These are phyloP conservation scores for Phaseolus lunatus DNA, from an alignment of 306 rosid species.

Conservation along the genomic window DNA sequence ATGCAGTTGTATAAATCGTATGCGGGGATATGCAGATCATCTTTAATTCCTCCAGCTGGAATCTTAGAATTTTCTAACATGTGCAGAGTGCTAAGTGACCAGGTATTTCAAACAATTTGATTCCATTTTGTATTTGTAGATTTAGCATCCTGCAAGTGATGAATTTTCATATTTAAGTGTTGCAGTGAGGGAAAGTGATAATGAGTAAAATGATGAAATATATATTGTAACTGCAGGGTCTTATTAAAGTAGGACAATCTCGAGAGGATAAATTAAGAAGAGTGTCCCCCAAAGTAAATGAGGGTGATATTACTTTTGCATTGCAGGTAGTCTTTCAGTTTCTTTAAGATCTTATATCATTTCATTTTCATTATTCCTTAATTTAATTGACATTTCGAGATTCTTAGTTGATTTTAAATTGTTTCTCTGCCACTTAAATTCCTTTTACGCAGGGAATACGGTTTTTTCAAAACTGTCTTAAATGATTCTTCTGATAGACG, in stretches of 20 bases:
- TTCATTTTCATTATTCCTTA: not conserved
- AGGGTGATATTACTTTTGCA: slow-evolving; percentile 80
- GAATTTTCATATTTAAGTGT: not conserved
- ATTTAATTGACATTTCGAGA: not conserved
- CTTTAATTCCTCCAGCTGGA: slow-evolving; percentile 73
- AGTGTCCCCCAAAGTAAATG: slow-evolving; percentile 72
- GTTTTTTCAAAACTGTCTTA: slow-evolving; percentile 79
- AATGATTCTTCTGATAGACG: slow-evolving; percentile 43
- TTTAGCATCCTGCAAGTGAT: slow-evolving; percentile 2
- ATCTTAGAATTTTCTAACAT: slow-evolving; percentile 75
- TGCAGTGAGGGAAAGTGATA: slow-evolving; percentile 7
- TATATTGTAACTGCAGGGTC: slow-evolving; percentile 65
- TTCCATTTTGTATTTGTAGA: slow-evolving; percentile 26
- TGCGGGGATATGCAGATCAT: slow-evolving; percentile 66
- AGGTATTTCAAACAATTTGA: slow-evolving; percentile 56
- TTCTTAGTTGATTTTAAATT: slow-evolving; percentile 3
- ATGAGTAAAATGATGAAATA: slow-evolving; percentile 25
- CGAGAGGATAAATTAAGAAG: slow-evolving; percentile 77
- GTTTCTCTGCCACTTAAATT: slow-evolving; percentile 26
- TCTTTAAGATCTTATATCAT: not conserved
- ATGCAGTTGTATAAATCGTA: slow-evolving; percentile 86
- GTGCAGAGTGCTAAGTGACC: slow-evolving; percentile 85
- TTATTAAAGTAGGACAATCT: slow-evolving; percentile 76
- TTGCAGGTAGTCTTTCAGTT: slow-evolving; percentile 63
- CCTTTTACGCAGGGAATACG: slow-evolving; percentile 79